Percentiles rank a stretch among this genome's conserved stretches.
Evolutionary conservation across 306 rosid genomes (phyloP).

Genomic region (Trifolium fragiferum): DNA sequence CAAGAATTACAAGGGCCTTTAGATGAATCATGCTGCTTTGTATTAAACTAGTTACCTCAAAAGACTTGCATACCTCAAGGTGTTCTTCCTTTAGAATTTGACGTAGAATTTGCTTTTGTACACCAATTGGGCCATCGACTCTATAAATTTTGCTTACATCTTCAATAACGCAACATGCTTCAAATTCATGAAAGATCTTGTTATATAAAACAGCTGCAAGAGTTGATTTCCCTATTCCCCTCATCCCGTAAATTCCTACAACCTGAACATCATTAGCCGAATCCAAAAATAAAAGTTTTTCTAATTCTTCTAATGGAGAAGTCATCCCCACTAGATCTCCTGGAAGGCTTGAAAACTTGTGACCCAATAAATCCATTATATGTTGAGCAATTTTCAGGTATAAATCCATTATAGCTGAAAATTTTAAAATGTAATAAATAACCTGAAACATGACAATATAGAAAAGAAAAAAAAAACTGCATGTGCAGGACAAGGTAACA

Average conservation of each 20-base stretch:
- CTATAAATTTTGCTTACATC: background rate
- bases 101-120: conserved; percentile 11
- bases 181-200: background rate
- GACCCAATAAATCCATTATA: background rate
- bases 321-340: background rate
- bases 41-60: background rate
- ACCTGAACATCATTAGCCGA: background rate
- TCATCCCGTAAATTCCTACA: background rate
- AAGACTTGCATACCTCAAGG: background rate
- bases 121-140: background rate
- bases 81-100: background rate
- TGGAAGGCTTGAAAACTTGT: background rate
- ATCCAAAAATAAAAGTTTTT: background rate
- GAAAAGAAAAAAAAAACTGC: background rate
- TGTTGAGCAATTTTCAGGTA: too few relatives aligned
- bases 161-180: background rate
- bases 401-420: too few relatives aligned
- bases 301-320: background rate
- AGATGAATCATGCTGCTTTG: background rate
- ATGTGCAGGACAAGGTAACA: too few relatives aligned
- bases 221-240: conserved; percentile 1
- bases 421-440: background rate
- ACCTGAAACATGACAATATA: background rate
- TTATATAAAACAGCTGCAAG: background rate
- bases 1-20: conserved; percentile 1